A percentile compares a stretch with the other conserved stretches of the same genome.
Conservation (phyloP, 164 flowering plant species). For the Hamamelis virginiana region DNA sequence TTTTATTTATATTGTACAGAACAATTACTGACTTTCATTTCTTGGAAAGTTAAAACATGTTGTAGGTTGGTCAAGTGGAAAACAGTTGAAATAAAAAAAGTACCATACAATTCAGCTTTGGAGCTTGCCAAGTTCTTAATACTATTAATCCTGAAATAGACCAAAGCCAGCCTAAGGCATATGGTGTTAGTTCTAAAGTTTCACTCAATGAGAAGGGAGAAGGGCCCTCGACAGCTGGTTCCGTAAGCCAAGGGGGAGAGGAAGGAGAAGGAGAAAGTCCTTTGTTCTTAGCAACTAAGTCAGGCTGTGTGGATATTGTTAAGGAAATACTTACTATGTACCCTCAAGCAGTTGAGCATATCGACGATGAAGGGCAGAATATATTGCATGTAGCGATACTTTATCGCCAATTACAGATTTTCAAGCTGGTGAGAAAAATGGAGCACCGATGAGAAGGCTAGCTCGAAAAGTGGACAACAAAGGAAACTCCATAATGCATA, state of each 20-base stretch:
- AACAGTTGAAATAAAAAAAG: background rate
- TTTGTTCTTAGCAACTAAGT: conserved; percentile 13
- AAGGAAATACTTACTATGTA: background rate
- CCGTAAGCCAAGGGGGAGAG: background rate
- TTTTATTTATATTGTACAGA: too few species aligned
- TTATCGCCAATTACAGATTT: conserved; percentile 9
- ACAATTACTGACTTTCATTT: too few species aligned
- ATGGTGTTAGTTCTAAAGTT: background rate
- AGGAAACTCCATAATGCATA: conserved; percentile 12
- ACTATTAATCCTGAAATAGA: background rate
- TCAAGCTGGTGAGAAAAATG: background rate
- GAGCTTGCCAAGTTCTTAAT: conserved; percentile 1
- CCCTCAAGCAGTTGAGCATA: conserved; percentile 18
- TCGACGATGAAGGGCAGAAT: background rate
- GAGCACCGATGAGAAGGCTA: background rate
- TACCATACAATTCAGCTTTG: background rate
- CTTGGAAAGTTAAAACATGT: too few species aligned
- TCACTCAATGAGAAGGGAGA: too few species aligned
- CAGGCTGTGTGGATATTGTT: conserved; percentile 16
- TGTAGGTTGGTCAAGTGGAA: too few species aligned
- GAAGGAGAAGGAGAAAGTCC: conserved; percentile 7
- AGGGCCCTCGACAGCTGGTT: background rate
- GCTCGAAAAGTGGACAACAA: background rate
- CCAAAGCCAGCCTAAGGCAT: background rate
- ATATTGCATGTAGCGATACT: conserved; percentile 16